Evolutionary conservation across 352 stramenopile species (phyloP).

Genomic region (Globisporangium recalcitrans): DNA sequence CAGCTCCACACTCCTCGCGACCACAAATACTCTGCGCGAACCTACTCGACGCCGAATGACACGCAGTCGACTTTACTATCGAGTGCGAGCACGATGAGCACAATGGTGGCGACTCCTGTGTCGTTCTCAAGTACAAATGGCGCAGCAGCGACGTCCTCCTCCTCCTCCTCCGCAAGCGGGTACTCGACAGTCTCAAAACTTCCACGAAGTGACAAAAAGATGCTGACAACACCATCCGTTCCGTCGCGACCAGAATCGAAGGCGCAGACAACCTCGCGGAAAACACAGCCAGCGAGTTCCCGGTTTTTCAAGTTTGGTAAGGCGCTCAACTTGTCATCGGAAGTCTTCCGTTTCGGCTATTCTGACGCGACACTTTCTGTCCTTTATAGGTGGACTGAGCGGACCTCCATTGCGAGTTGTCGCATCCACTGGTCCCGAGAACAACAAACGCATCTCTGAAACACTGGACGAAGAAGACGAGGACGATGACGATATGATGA

Average conservation of each 20-base stretch:
- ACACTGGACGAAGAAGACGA: constrained; percentile 45
- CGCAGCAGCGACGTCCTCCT: constrained; percentile 13
- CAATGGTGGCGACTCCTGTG: constrained; percentile 15
- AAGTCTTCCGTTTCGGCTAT: background rate
- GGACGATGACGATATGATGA: constrained; percentile 29
- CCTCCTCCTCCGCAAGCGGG: constrained; percentile 23
- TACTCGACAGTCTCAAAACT: constrained; percentile 47
- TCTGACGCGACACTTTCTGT: too few relatives aligned
- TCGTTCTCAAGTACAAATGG: constrained; percentile 9
- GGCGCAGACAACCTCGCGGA: constrained; percentile 51
- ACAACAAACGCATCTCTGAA: constrained; percentile 21
- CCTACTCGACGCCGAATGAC: constrained; percentile 14
- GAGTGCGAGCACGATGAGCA: constrained; percentile 12
- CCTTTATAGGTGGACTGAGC: background rate
- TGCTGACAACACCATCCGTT: constrained; percentile 47
- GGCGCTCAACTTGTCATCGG: background rate
- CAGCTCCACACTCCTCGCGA: constrained; percentile 24
- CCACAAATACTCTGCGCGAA: constrained; percentile 12
- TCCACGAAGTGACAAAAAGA: constrained; percentile 18
- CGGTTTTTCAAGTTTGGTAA: constrained; percentile 42
- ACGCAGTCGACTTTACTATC: constrained; percentile 14
- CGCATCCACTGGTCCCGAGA: constrained; percentile 21
- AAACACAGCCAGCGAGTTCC: constrained; percentile 25
- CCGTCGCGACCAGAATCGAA: constrained; percentile 31
- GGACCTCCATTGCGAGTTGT: constrained; percentile 48